phyloP scores from a whole-genome alignment of 2,329 filamentous ascomycete genomes.

The Trichophyton simii region DNA sequence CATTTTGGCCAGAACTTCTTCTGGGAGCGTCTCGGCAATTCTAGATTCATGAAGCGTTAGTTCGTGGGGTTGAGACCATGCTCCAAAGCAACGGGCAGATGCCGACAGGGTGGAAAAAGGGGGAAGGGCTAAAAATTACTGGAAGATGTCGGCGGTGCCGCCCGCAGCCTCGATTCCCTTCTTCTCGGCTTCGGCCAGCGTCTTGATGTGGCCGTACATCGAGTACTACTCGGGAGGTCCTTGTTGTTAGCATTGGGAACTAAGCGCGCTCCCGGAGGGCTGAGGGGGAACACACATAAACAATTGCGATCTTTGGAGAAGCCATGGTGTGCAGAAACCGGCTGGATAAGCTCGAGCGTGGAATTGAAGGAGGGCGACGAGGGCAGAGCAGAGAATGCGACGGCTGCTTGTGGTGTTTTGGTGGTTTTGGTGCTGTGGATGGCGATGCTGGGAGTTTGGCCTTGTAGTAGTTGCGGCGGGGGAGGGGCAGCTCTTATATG shows the following conservation, averaged over 20 bases:
- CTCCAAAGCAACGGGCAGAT: neutral
- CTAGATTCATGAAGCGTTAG: constrained; percentile 27
- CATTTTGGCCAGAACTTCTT: constrained; percentile 83
- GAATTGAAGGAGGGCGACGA: neutral
- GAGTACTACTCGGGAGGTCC: constrained; percentile 52
- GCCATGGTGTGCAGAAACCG: constrained; percentile 34
- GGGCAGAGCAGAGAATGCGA: neutral
- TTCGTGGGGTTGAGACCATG: neutral
- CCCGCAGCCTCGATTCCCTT: constrained; percentile 79
- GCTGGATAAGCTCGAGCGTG: neutral
- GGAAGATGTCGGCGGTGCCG: constrained; percentile 67
- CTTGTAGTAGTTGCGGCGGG: neutral
- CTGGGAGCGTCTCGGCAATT: constrained; percentile 70
- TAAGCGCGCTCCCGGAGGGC: constrained; percentile 1
- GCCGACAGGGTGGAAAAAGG: neutral
- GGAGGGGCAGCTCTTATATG: neutral
- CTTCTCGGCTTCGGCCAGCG: constrained; percentile 80
- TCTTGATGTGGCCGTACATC: constrained; percentile 80
- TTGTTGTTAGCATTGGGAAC: neutral
- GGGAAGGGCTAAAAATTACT: constrained; percentile 40
- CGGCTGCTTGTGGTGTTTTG: neutral
- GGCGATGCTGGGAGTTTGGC: neutral
- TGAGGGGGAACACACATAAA: constrained; percentile 52
- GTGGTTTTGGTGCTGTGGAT: neutral
- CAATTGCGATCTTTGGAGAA: constrained; percentile 85